Percentiles rank a stretch among this genome's conserved stretches.
These are phyloP conservation scores for Paecilomyces fulvus DNA, from an alignment of 2,329 filamentous ascomycete genomes.

Conservation along the genomic window DNA sequence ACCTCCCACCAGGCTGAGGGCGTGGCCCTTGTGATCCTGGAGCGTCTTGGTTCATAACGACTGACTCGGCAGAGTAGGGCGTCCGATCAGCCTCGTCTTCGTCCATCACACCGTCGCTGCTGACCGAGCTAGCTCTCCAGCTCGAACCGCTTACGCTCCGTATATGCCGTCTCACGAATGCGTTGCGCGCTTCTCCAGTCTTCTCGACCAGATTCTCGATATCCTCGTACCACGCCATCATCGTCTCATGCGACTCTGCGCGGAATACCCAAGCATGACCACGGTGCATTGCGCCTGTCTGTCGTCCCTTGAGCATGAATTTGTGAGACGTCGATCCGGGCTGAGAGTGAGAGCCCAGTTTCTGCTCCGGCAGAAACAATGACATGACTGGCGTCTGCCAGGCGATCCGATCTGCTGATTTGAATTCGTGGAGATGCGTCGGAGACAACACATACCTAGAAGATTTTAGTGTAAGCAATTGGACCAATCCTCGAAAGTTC, in stretches of 20 bases:
- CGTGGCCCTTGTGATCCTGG: conserved; percentile 48
- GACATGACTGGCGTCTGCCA: conserved; percentile 90
- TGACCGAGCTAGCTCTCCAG: conserved; percentile 50
- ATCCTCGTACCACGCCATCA: conserved; percentile 95
- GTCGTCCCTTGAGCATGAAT: conserved; percentile 93
- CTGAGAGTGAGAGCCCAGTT: conserved; percentile 82
- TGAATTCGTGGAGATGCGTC: conserved; percentile 97
- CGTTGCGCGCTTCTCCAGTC: conserved; percentile 76
- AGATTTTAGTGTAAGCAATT: neutral
- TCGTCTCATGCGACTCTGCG: conserved; percentile 72
- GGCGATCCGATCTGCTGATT: conserved; percentile 82
- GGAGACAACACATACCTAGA: conserved; percentile 87
- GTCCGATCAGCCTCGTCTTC: conserved; percentile 62
- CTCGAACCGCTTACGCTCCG: conserved; percentile 64
- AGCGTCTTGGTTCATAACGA: conserved; percentile 28
- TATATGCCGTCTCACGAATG: conserved; percentile 75
- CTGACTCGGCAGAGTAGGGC: conserved; percentile 54
- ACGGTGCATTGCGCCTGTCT: conserved; percentile 86
- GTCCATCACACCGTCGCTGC: conserved; percentile 69
- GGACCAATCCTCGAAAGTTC: neutral
- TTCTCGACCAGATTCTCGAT: conserved; percentile 85
- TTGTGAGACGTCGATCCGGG: conserved; percentile 84
- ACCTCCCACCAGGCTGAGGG: conserved; percentile 88
- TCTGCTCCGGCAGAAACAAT: conserved; percentile 87
- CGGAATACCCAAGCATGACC: conserved; percentile 62